Conservation (phyloP, 129 eudicot species). For the Flaveria robusta region DNA sequence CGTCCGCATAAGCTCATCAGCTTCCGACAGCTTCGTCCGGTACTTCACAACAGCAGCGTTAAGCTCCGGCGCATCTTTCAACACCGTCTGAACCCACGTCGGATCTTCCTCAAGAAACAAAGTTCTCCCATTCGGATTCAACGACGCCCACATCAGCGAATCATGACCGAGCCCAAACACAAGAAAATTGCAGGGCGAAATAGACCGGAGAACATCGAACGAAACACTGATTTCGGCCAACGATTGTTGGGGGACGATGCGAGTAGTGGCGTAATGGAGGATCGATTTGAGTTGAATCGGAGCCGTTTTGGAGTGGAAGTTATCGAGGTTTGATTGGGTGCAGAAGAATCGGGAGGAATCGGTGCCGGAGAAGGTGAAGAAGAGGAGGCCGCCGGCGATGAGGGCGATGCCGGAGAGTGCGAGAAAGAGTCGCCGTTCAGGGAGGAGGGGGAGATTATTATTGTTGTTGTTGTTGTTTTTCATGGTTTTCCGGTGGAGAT, state of each 20-base stretch:
- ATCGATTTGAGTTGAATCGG: slow-evolving; percentile 50
- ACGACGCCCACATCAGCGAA: slow-evolving; percentile 79
- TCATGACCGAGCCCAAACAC: slow-evolving; percentile 95
- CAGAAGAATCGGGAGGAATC: slow-evolving; percentile 35
- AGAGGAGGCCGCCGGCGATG: slow-evolving; percentile 25
- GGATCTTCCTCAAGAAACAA: slow-evolving; percentile 86
- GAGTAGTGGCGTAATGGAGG: slow-evolving; percentile 71
- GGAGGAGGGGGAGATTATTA: slow-evolving; percentile 11
- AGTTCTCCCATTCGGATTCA: slow-evolving; percentile 70
- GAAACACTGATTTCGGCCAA: slow-evolving; percentile 50
- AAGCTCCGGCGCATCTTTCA: slow-evolving; percentile 59
- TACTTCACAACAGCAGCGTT: slow-evolving; percentile 54
- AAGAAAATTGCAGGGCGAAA: slow-evolving; percentile 58
- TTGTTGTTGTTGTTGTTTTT: slow-evolving; percentile 18
- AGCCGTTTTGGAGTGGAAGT: slow-evolving; percentile 14
- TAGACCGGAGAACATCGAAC: slow-evolving; percentile 47
- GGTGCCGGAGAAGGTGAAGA: slow-evolving; percentile 36
- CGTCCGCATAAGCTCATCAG: slow-evolving; percentile 52
- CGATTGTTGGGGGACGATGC: slow-evolving; percentile 59
- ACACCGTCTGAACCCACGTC: slow-evolving; percentile 61
- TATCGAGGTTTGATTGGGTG: slow-evolving; percentile 15
- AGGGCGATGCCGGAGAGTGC: slow-evolving; percentile 18
- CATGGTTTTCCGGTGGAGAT: neutral
- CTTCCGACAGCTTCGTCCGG: slow-evolving; percentile 59
- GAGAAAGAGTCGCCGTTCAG: slow-evolving; percentile 28